Evolutionary conservation across 2,329 filamentous ascomycete genomes (phyloP), one percentile per base, ranked within the genome.

Genomic region (Aspergillus eucalypticola): DNA sequence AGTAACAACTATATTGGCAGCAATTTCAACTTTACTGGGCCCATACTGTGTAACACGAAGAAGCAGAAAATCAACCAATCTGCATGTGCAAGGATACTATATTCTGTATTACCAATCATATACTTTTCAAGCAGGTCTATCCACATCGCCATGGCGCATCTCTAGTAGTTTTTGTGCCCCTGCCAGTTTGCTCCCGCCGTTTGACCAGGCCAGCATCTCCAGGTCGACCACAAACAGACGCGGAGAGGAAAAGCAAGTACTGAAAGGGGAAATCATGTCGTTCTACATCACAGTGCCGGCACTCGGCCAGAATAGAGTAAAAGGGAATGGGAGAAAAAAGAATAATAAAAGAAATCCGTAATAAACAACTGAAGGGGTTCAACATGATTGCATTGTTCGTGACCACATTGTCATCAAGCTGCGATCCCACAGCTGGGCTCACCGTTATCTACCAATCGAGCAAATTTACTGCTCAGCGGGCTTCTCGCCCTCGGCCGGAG

Each of bases 401-500:
- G 65, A 59, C 62, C 60, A 55, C 53, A 66, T 68, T 60, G 60
- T 64, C 65, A 66, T 66, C 62, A 64, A 61, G 56, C 64, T 64
- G 56, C 54, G 60, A 60, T 56, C 56, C 38, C 48, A 60, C 42
- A 54, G 39, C 46, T 54, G 29, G 41, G 56, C 46, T 59, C 59
- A 62, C 58, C 62, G 53, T 55, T 56, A 60, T 21, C 53, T 27
- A 42, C 21, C 39, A n/a, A 27, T 19, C 17, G n/a, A 32, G 53
- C 41, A 42, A 35, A 35, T 59, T 67, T 74, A 75, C 73, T 77
- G 73, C 73, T 75, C 69, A 52, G 70, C 67, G 25, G 46, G 46
- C 46, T 50, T 50, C 63, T 75, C 71, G 32, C 70, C 69, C 50
- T 73, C 74, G 58, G 81, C 80, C 27, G 81, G 78, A 48, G 84